Conservation (phyloP, 768 basidiomycete genomes). For the Mycena metata region DNA sequence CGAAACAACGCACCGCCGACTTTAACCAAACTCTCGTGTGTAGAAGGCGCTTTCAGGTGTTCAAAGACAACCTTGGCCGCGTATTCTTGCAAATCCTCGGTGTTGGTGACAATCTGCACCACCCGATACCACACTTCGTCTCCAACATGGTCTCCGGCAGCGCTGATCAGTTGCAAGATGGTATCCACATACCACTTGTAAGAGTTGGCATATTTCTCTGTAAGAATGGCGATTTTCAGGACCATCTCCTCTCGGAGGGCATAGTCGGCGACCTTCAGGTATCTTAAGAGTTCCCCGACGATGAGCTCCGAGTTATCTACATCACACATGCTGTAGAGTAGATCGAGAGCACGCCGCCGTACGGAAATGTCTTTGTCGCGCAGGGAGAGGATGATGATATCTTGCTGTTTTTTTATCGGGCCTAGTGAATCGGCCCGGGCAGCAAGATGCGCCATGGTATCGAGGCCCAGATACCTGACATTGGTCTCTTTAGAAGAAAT, state of each 20-base stretch:
- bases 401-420: conserved; percentile 95
- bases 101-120: conserved; percentile 98
- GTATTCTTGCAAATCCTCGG: conserved; percentile 97
- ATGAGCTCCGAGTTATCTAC: conserved; percentile 96
- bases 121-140: conserved; percentile 99
- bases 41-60: conserved; percentile 85
- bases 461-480: conserved; percentile 95
- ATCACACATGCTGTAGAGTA: conserved; percentile 99
- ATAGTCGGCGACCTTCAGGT: conserved; percentile 96
- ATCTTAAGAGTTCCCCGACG: conserved; percentile 94
- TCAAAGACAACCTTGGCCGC: conserved; percentile 94
- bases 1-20: conserved; percentile 78
- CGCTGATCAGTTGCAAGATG: conserved; percentile 93
- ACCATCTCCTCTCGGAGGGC: conserved; percentile 98
- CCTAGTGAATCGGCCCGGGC: conserved; percentile 92
- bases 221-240: conserved; percentile 96
- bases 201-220: conserved; percentile 98
- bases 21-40: conserved; percentile 95
- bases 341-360: conserved; percentile 91
- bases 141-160: conserved; percentile 98
- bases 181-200: conserved; percentile 99
- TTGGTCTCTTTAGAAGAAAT: conserved; percentile 99
- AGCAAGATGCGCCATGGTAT: conserved; percentile 98
- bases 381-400: conserved; percentile 93
- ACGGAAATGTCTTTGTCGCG: conserved; percentile 99